Evolutionary conservation across 169 alveolate genomes (phyloP), one percentile per base, ranked within the genome.

Genomic region (Eimeria praecox): DNA sequence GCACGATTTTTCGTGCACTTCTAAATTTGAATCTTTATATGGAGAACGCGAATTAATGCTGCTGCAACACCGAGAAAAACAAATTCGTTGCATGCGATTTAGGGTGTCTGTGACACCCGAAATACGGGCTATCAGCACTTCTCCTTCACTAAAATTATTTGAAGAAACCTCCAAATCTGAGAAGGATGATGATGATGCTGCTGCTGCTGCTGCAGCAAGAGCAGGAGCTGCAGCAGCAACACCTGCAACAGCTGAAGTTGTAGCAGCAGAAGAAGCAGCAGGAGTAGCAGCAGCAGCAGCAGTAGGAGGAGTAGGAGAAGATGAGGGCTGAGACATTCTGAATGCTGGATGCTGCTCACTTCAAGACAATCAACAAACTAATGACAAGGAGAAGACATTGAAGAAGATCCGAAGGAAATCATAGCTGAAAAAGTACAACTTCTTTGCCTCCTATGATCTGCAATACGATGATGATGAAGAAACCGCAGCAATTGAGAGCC

Each of bases 51-150:
- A 66, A 22, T 54, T 69, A 6, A 38, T 30, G 66, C 64, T 30
- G 94, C 77, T 40, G 42, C 75, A 64, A 52, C 94, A 88, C 71
- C 94, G 94, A 27, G 44, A 38, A 46, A 56, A 88, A 33, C 94
- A 88, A 24, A 40, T 14, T 3, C 83, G 82, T 49, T 38, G 56
- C 59, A 69, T 56, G 69, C 85, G 82, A 38, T 35, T 35, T 38
- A 90, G 73, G 44, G n/a, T 40, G 89, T 71, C 95, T 14, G 95
- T 38, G 38, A 90, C n/a, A 44, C 89, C 90, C 62, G 88, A 9
- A 44, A 90, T 20, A 73, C 73, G 91, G 0, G 88, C 89, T 30
- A 75, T 33, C 3, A 75, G 87, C 56, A 33, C 87, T 33, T 75
- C 56, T 16, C 44, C 22, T 14, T 8, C 12, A n/a, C 87, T 75